Evolutionary conservation across 371 early-diverging fungal species (phyloP), one percentile per base, ranked within the genome.

Genomic region (Circinella umbellata): DNA sequence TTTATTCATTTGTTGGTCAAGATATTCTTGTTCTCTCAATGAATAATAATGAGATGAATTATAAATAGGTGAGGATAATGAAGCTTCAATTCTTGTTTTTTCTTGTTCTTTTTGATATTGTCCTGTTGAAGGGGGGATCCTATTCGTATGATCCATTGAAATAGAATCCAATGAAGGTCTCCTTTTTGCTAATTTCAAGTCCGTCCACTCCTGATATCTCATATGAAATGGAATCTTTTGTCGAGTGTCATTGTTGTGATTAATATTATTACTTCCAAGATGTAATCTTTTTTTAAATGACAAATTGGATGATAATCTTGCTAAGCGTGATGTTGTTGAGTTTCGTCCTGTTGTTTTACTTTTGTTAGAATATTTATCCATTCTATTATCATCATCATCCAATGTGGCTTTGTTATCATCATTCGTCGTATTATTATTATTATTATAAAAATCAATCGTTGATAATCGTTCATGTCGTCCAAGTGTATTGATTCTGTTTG

Each of bases 171-270:
- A 64, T 47, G 53, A 36, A 15, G 65, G 53, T 53, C 65, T 61
- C 61, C 51, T 65, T 60, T 67, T 63, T 47, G 35, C 47, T 47
- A 60, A 61, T 48, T 61, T 68, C 49, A 51, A 67, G 59, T 76
- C 78, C n/a, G 75, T 73, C 78, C 78, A 78, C 62, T 78, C 75
- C 66, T 78, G 78, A 57, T 78, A 78, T 57, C 78, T 59, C 70
- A 73, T 70, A 61, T 75, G 78, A 62, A 78, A 78, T 35, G 78
- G 78, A 37, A 73, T 71, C 49, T 74, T 74, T 35, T 70, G 70
- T 18, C 78, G 68, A 20, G 63, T 69, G 27, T 27, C 2, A 27
- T 27, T 27, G 2, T 27, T 27, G 27, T 27, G 0, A 27, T 27
- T 27, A n/a, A n/a, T n/a, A 27, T 27, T 27, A 27, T 27, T 27